Percentiles rank a stretch among this genome's conserved stretches.
phyloP scores from a whole-genome alignment of 2,329 filamentous ascomycete genomes.

The Neoscytalidium dimidiatum region DNA sequence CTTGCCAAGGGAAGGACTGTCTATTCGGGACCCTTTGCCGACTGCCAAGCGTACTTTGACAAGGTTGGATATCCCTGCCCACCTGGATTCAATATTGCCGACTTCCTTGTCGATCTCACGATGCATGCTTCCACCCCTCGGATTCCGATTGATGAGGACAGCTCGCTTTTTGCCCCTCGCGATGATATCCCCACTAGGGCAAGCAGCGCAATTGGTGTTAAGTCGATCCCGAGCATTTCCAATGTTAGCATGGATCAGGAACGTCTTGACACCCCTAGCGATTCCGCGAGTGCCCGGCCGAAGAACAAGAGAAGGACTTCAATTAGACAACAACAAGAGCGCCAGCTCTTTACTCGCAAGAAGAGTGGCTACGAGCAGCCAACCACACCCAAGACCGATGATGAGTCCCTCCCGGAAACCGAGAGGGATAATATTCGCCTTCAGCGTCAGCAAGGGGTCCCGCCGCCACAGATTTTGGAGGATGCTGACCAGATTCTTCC shows the following conservation, averaged over 20 bases:
- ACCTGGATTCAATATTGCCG: constrained; percentile 96
- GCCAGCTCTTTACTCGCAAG: constrained; percentile 85
- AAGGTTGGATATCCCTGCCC: constrained; percentile 89
- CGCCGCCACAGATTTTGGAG: constrained; percentile 65
- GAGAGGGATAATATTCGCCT: constrained; percentile 57
- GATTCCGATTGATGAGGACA: constrained; percentile 58
- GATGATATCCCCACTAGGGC: constrained; percentile 72
- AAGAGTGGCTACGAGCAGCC: constrained; percentile 52
- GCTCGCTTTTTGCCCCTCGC: constrained; percentile 59
- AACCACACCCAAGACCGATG: constrained; percentile 65
- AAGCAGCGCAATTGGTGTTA: constrained; percentile 84
- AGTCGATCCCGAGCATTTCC: constrained; percentile 84
- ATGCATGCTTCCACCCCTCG: constrained; percentile 80
- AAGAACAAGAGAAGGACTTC: constrained; percentile 75
- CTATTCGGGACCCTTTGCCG: constrained; percentile 86
- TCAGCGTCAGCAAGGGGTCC: constrained; percentile 54
- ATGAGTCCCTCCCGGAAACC: constrained; percentile 54
- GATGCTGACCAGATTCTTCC: constrained; percentile 66
- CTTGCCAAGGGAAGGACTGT: constrained; percentile 87
- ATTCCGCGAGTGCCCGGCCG: constrained; percentile 61
- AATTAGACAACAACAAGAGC: constrained; percentile 81
- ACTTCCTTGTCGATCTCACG: constrained; percentile 94
- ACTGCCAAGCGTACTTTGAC: constrained; percentile 92
- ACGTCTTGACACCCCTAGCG: constrained; percentile 60
- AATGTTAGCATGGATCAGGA: constrained; percentile 62